These are phyloP conservation scores for Ottelia alismoides DNA, from an alignment of 106 monocot species.

Conservation along the genomic window DNA sequence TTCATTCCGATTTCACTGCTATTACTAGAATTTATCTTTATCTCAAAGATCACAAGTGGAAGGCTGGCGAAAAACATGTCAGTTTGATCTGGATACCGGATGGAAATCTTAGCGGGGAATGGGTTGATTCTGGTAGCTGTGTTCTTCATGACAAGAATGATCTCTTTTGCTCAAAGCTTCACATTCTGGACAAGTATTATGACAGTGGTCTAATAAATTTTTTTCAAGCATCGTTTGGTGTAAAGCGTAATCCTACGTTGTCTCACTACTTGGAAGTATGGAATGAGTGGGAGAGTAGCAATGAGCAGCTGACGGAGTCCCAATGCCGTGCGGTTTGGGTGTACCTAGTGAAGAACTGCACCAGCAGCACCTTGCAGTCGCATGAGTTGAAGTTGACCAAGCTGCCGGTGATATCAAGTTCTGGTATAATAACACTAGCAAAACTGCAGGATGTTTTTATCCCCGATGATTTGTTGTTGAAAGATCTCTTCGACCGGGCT, in stretches of 20 bases:
- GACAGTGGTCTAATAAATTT: constrained; percentile 8
- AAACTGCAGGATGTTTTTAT: constrained; percentile 23
- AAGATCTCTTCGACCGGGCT: constrained; percentile 6
- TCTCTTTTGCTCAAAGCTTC: constrained; percentile 13
- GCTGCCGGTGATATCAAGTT: constrained; percentile 7
- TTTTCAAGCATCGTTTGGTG: constrained; percentile 15
- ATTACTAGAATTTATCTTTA: constrained; percentile 29
- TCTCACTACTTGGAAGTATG: constrained; percentile 25
- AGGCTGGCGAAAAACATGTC: constrained; percentile 4
- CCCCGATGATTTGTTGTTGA: constrained; percentile 30
- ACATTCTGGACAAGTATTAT: constrained; percentile 31
- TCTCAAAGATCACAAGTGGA: constrained; percentile 23
- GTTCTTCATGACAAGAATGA: constrained; percentile 19
- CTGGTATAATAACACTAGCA: constrained; percentile 6
- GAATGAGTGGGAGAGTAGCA: constrained; percentile 20
- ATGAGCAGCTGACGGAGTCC: background rate
- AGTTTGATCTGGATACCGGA: constrained; percentile 30
- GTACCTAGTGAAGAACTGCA: constrained; percentile 18
- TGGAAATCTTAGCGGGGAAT: constrained; percentile 15
- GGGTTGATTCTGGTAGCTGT: constrained; percentile 24
- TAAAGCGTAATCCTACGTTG: constrained; percentile 8
- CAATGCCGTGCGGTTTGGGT: constrained; percentile 31
- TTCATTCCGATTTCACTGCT: constrained; percentile 4
- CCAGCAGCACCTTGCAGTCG: background rate
- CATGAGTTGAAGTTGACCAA: constrained; percentile 5